Evolutionary conservation across 345 rosid species (phyloP), one percentile per base, ranked within the genome.

Genomic region (Hibiscus mutabilis): DNA sequence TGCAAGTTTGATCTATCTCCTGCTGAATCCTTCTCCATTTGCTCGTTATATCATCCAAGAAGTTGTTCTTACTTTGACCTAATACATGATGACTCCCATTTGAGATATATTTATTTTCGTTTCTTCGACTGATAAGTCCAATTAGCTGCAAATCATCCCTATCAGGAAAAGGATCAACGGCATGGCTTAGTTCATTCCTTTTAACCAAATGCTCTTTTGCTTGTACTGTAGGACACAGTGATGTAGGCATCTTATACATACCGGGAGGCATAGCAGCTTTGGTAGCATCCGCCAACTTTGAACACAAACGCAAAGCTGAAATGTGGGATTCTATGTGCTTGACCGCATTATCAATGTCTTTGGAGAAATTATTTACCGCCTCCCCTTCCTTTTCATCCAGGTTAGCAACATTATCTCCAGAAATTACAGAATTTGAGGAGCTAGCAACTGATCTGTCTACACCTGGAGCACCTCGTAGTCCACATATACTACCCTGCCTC

Each of bases 251-350:
- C n/a, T 47, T 63, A 15, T 15, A 25, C 3, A 70, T 42, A 61
- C 56, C 25, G 29, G 60, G 37, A 25, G 64, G 61, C 46, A 51
- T 35, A 53, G 63, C 3, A 47, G 49, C 59, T 29, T 67, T 69
- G 49, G 46, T 42, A 70, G 72, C 66, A 19, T 21, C 60, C 10
- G 25, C 71, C 12, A 73, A 46, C 31, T 51, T 29, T n/a, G 79
- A 73, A 76, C 76, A 60, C 60, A 74, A 73, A 16, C 72, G 76
- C 75, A 84, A 75, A 66, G 81, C 83, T 12, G 75, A 73, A 60
- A 81, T 82, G 29, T 79, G 79, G 29, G 79, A 78, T 58, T 79
- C 85, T 31, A 87, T 82, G 40, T 75, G 71, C 73, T 80, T 73
- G 15, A 84, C 76, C n/a, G 84, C 59, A 29, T 82, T 65, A 60